Percentiles rank a stretch among this genome's conserved stretches.
These are phyloP conservation scores for Alternaria arbusti DNA, from an alignment of 2,329 filamentous ascomycete species.

Conservation along the genomic window DNA sequence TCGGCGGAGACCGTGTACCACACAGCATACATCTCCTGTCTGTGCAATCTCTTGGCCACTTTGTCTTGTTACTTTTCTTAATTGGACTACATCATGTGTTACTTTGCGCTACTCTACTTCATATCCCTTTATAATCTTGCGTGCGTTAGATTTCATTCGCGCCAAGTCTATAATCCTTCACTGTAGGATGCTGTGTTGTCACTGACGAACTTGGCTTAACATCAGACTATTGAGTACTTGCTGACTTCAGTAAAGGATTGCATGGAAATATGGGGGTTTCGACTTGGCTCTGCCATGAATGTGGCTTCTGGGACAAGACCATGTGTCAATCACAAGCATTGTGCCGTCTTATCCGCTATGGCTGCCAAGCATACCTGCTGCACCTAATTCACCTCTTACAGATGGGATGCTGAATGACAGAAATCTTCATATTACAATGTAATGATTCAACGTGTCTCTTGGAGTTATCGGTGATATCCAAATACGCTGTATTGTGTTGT, in stretches of 20 bases:
- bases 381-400: background rate
- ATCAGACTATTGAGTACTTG: background rate
- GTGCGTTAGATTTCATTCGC: background rate
- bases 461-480: background rate
- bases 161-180: background rate
- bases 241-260: background rate
- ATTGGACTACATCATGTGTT: background rate
- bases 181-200: background rate
- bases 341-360: background rate
- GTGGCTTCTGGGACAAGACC: background rate
- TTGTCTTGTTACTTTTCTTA: constrained; percentile 1
- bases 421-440: background rate
- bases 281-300: background rate
- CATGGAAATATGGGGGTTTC: background rate
- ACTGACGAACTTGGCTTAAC: background rate
- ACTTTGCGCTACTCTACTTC: background rate
- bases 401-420: background rate
- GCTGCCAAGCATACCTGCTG: background rate
- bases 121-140: background rate
- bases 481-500: background rate
- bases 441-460: background rate
- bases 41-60: constrained; percentile 6
- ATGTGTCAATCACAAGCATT: background rate
- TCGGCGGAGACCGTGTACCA: constrained; percentile 11
- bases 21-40: background rate